These are phyloP conservation scores for Obba rivulosa DNA, from an alignment of 768 basidiomycete species.

Conservation along the genomic window DNA sequence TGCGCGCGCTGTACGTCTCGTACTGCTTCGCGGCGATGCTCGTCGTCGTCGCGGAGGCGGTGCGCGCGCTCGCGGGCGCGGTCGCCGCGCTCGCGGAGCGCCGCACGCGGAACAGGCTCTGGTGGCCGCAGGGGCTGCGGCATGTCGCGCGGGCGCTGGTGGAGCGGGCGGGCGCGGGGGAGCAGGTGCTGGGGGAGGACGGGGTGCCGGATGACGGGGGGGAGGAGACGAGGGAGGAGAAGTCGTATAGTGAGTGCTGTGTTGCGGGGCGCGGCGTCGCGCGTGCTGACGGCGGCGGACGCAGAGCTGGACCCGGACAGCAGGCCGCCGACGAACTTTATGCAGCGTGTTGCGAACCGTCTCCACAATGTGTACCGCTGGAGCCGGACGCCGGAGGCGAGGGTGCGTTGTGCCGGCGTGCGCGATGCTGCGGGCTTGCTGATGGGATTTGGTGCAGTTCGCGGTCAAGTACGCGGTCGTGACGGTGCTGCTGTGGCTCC, in stretches of 20 bases:
- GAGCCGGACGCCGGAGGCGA: constrained; percentile 35
- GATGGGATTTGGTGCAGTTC: constrained; percentile 32
- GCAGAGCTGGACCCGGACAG: constrained; percentile 44
- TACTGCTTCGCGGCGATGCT: constrained; percentile 47
- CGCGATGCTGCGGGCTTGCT: neutral
- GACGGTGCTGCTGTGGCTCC: constrained; percentile 48
- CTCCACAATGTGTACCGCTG: constrained; percentile 34
- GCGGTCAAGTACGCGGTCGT: constrained; percentile 45
- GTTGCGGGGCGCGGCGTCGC: neutral
- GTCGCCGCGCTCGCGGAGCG: constrained; percentile 33
- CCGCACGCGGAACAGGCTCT: constrained; percentile 35
- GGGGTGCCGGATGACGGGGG: constrained; percentile 24
- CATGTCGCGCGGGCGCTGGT: constrained; percentile 24
- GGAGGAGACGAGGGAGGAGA: constrained; percentile 22
- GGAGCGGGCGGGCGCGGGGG: constrained; percentile 14
- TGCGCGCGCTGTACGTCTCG: constrained; percentile 41
- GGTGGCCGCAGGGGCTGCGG: constrained; percentile 45
- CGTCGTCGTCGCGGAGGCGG: constrained; percentile 30
- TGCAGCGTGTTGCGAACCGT: constrained; percentile 34
- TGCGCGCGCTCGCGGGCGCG: constrained; percentile 31
- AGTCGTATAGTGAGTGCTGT: constrained; percentile 18
- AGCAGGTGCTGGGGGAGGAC: constrained; percentile 23
- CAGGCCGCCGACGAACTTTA: constrained; percentile 35
- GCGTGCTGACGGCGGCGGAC: neutral
- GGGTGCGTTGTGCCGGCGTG: constrained; percentile 21